phyloP scores from a whole-genome alignment of 1,284 basidiomycete genomes.

The Ustilago bromivora region DNA sequence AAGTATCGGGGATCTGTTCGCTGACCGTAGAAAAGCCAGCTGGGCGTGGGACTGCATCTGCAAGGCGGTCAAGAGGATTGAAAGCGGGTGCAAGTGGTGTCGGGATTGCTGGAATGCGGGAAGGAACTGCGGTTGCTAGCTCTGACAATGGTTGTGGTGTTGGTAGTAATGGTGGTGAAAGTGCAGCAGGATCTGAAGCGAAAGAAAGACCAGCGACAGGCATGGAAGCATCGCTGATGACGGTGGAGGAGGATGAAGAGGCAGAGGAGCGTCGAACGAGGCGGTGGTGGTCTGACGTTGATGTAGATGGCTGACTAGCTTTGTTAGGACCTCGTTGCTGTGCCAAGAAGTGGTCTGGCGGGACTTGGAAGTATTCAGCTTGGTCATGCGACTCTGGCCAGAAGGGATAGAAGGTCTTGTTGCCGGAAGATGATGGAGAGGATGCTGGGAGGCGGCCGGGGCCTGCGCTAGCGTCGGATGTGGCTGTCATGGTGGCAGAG shows the following conservation, averaged over 20 bases:
- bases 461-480: slow-evolving; percentile 16
- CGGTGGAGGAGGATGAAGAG: slow-evolving; percentile 16
- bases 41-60: slow-evolving; percentile 43
- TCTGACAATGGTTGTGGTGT: slow-evolving; percentile 39
- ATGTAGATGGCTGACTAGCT: slow-evolving; percentile 14
- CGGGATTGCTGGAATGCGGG: slow-evolving; percentile 33
- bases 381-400: slow-evolving; percentile 50
- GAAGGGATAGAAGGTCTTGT: slow-evolving; percentile 43
- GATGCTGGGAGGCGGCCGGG: slow-evolving; percentile 28
- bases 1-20: slow-evolving; percentile 75
- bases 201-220: slow-evolving; percentile 17
- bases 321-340: slow-evolving; percentile 52
- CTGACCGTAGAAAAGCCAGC: slow-evolving; percentile 45
- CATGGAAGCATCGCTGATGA: slow-evolving; percentile 24
- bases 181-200: slow-evolving; percentile 9
- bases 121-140: slow-evolving; percentile 42
- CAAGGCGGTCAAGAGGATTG: slow-evolving; percentile 23
- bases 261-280: slow-evolving; percentile 22
- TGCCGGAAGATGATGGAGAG: slow-evolving; percentile 16
- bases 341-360: slow-evolving; percentile 60
- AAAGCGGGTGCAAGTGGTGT: slow-evolving; percentile 19
- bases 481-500: slow-evolving; percentile 7
- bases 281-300: slow-evolving; percentile 11
- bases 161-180: slow-evolving; percentile 6
- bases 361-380: slow-evolving; percentile 57